Evolutionary conservation across 2,329 filamentous ascomycete species (phyloP).

Genomic region (Exophiala alcalophila): DNA sequence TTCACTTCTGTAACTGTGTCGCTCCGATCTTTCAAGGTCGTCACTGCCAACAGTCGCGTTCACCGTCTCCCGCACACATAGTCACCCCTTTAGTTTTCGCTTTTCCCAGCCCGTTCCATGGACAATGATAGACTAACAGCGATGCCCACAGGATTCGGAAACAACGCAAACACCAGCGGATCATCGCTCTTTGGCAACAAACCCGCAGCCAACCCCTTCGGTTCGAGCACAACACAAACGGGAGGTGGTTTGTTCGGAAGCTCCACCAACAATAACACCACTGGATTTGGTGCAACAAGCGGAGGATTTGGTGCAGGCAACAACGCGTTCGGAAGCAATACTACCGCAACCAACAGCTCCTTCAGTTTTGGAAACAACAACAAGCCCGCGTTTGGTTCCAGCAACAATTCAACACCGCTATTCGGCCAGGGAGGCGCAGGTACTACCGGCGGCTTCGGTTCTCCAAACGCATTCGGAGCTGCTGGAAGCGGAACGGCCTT

Average conservation of each 20-base stretch:
- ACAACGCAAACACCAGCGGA: constrained; percentile 18
- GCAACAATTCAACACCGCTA: constrained; percentile 25
- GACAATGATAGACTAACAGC: constrained; percentile 11
- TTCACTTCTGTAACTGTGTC: too few species aligned
- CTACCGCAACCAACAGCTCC: constrained; percentile 33
- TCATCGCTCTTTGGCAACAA: constrained; percentile 30
- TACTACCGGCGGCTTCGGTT: constrained; percentile 38
- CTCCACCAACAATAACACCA: constrained; percentile 20
- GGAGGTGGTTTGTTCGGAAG: constrained; percentile 28
- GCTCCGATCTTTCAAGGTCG: not conserved
- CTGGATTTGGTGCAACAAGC: constrained; percentile 24
- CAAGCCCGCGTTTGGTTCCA: constrained; percentile 49
- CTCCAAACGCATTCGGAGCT: constrained; percentile 36
- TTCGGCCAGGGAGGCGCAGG: constrained; percentile 30
- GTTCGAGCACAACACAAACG: constrained; percentile 25
- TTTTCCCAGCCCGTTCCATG: too few species aligned
- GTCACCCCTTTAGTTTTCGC: too few species aligned
- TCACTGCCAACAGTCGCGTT: too few species aligned
- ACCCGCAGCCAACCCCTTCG: constrained; percentile 26
- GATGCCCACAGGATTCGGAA: constrained; percentile 21
- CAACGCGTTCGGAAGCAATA: constrained; percentile 29
- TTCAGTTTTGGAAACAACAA: constrained; percentile 46
- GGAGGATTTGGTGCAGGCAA: constrained; percentile 27
- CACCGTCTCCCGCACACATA: too few species aligned
- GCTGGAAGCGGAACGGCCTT: constrained; percentile 43